Evolutionary conservation across 345 rosid species (phyloP).

Genomic region (Salix dunnii): DNA sequence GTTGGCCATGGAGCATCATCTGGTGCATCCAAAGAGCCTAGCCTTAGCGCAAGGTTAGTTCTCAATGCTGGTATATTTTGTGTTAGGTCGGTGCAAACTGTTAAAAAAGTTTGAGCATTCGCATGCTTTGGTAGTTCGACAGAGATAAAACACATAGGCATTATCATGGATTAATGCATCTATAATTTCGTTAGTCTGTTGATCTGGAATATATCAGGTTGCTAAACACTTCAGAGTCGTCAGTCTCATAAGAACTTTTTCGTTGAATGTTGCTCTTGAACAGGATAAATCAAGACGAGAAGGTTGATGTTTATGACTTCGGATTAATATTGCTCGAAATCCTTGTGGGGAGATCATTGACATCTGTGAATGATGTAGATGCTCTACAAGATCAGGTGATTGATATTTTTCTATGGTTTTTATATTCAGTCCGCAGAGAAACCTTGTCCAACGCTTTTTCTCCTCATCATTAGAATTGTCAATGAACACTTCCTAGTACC

Average conservation of each 20-base stretch:
- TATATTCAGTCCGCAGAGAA: not conserved
- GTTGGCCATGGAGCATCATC: conserved; percentile 45
- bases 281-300: conserved; percentile 51
- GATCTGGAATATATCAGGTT: not conserved
- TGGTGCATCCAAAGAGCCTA: conserved; percentile 39
- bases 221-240: not conserved
- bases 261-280: conserved; percentile 11
- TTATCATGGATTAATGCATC: not conserved
- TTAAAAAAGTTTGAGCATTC: not conserved
- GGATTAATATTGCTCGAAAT: conserved; percentile 87
- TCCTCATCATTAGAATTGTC: not conserved
- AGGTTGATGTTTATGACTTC: conserved; percentile 63
- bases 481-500: not conserved
- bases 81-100: not conserved
- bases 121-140: not conserved
- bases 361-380: conserved; percentile 49
- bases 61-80: not conserved
- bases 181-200: not conserved
- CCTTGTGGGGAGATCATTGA: conserved; percentile 63
- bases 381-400: conserved; percentile 56
- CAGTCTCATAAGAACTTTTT: not conserved
- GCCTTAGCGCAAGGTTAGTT: conserved; percentile 42
- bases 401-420: not conserved
- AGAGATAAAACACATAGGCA: not conserved
- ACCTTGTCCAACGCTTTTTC: not conserved